These are phyloP conservation scores for Eucalyptus camaldulensis DNA, from an alignment of 345 rosid genomes.

Conservation along the genomic window DNA sequence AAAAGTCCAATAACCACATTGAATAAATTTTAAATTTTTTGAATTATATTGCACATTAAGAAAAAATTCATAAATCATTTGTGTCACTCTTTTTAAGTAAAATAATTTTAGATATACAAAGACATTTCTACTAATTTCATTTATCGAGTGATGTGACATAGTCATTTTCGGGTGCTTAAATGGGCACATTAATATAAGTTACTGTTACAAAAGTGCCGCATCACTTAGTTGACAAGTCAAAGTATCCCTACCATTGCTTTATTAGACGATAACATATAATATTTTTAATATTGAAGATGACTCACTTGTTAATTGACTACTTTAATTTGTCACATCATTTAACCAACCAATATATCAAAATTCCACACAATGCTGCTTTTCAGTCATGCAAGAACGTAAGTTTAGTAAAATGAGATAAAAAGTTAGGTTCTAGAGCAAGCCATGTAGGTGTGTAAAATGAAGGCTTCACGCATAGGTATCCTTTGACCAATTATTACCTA, in stretches of 20 bases:
- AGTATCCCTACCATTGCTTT: background rate
- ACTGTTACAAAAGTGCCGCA: background rate
- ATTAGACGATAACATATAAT: background rate
- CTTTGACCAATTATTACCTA: background rate
- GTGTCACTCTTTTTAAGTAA: background rate
- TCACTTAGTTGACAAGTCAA: background rate
- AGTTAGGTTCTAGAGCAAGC: background rate
- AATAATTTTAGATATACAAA: background rate
- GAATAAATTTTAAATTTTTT: too few relatives aligned
- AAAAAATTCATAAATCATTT: too few relatives aligned
- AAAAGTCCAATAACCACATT: background rate
- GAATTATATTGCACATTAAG: too few relatives aligned
- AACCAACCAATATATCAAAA: background rate
- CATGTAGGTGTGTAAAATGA: background rate
- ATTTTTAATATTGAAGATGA: background rate
- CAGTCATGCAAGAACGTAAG: background rate
- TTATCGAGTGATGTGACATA: background rate
- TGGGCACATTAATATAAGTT: background rate
- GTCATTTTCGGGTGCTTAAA: background rate
- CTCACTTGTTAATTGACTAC: background rate
- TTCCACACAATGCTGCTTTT: background rate
- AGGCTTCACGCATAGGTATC: background rate
- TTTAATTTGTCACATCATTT: background rate
- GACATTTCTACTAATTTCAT: background rate
- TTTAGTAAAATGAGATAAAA: background rate